Conservation (phyloP, 192 early-diverging fungal species). For the Podila horticola region DNA sequence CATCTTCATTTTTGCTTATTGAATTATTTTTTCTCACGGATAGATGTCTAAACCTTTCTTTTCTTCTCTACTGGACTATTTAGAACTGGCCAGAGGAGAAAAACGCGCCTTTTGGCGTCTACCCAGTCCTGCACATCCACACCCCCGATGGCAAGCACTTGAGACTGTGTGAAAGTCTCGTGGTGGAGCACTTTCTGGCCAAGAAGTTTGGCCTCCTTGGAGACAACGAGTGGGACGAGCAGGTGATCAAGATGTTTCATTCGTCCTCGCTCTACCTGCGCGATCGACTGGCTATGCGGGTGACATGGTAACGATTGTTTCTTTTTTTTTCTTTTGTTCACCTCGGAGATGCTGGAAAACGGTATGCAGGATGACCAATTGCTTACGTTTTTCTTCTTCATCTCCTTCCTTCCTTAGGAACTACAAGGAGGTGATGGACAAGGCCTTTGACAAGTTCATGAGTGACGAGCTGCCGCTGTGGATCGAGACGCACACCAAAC, state of each 20-base stretch:
- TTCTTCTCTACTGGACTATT: background rate
- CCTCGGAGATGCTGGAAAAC: too few species aligned
- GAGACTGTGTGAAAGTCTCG: slow-evolving; percentile 6
- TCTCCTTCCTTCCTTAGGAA: slow-evolving; percentile 6
- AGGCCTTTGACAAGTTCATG: slow-evolving; percentile 11
- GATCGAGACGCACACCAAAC: slow-evolving; percentile 34
- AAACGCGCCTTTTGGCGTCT: slow-evolving; percentile 23
- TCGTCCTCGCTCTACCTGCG: slow-evolving; percentile 23
- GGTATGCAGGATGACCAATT: background rate
- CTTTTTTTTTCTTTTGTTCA: background rate
- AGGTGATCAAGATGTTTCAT: slow-evolving; percentile 30
- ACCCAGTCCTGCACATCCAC: slow-evolving; percentile 31
- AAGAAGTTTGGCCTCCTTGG: slow-evolving; percentile 38
- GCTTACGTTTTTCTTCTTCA: background rate
- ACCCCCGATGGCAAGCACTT: slow-evolving; percentile 17
- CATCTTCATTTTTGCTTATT: background rate
- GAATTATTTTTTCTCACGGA: background rate
- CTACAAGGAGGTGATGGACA: slow-evolving; percentile 32
- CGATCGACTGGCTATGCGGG: slow-evolving; percentile 21
- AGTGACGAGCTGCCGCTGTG: slow-evolving; percentile 11
- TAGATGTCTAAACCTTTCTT: background rate
- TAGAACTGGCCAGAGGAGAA: slow-evolving; percentile 29
- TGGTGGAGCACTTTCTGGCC: slow-evolving; percentile 35
- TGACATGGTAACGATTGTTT: slow-evolving; percentile 18
- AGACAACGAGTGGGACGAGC: slow-evolving; percentile 45